A percentile compares a stretch with the other conserved stretches of the same genome.
Conservation (phyloP, 192 early-diverging fungal genomes). For the Dissophora ornata region DNA sequence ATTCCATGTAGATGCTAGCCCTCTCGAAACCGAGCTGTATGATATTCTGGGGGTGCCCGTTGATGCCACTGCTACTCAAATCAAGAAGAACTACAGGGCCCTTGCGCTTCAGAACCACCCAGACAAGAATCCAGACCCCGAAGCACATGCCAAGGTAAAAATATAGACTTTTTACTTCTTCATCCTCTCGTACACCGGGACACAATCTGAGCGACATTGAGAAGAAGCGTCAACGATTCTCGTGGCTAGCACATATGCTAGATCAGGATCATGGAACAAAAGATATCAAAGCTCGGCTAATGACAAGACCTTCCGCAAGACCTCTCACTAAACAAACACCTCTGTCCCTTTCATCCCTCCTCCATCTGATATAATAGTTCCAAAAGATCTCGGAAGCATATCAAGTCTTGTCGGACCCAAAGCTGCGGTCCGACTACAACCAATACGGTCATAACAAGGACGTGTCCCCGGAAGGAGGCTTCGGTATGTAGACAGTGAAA, state of each 20-base stretch:
- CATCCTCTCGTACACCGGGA: too few relatives aligned
- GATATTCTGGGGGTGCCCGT: slow-evolving; percentile 83
- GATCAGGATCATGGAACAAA: too few relatives aligned
- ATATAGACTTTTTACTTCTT: too few relatives aligned
- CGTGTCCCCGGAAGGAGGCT: slow-evolving; percentile 73
- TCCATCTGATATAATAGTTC: too few relatives aligned
- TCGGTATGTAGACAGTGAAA: slow-evolving; percentile 55
- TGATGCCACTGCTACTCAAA: slow-evolving; percentile 80
- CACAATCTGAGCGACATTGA: too few relatives aligned
- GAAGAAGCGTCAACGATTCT: too few relatives aligned
- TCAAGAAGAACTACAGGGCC: slow-evolving; percentile 94
- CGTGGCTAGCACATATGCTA: too few relatives aligned
- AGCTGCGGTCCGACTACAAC: slow-evolving; percentile 90
- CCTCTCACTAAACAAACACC: too few relatives aligned
- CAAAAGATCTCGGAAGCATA: slow-evolving; percentile 98
- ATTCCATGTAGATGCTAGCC: slow-evolving; percentile 69
- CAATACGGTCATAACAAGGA: slow-evolving; percentile 65
- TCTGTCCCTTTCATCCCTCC: not conserved
- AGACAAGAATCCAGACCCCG: slow-evolving; percentile 81
- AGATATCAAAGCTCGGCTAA: too few relatives aligned
- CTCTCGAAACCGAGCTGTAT: slow-evolving; percentile 89
- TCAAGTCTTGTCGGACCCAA: slow-evolving; percentile 93
- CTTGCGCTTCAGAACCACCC: slow-evolving; percentile 90
- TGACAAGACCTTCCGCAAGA: too few relatives aligned
- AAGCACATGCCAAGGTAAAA: slow-evolving; percentile 77